Evolutionary conservation across 2,329 filamentous ascomycete genomes (phyloP).

Genomic region (Clonostachys rosea): DNA sequence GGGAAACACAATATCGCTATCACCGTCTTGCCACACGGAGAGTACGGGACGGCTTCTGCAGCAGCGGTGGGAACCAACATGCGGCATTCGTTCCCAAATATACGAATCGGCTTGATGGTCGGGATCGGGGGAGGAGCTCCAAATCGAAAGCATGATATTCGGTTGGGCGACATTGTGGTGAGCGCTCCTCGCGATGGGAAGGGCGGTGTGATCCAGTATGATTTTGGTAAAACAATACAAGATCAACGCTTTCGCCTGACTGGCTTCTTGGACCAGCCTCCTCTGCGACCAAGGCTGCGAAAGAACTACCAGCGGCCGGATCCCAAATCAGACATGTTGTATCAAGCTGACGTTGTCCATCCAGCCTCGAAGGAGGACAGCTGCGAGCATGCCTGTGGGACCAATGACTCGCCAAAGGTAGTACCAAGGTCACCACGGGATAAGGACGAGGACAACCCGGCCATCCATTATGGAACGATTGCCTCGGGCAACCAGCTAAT

Average conservation of each 20-base stretch:
- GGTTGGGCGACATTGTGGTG: slow-evolving; percentile 29
- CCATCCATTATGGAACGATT: slow-evolving; percentile 13
- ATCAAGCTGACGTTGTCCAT: not conserved
- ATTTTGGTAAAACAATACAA: slow-evolving; percentile 6
- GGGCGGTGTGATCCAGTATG: slow-evolving; percentile 5
- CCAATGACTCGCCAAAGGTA: not conserved
- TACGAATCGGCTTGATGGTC: slow-evolving; percentile 21
- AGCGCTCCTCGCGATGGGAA: not conserved
- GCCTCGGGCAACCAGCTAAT: slow-evolving; percentile 28
- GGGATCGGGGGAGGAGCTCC: slow-evolving; percentile 24
- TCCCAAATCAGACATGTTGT: not conserved
- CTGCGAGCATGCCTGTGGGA: not conserved
- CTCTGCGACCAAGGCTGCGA: not conserved
- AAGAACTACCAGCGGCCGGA: not conserved
- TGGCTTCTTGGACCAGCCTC: slow-evolving; percentile 1
- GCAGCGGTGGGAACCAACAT: slow-evolving; percentile 16
- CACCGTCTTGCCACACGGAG: slow-evolving; percentile 13
- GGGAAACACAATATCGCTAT: slow-evolving; percentile 27
- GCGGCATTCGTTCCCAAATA: slow-evolving; percentile 15
- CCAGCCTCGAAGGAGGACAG: no score
- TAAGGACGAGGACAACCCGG: not conserved
- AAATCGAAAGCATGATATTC: slow-evolving; percentile 22
- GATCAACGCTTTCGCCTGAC: slow-evolving; percentile 2
- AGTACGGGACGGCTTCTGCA: slow-evolving; percentile 14
- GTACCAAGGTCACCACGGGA: not conserved